phyloP scores from a whole-genome alignment of 2,329 filamentous ascomycete genomes.

The Talaromyces funiculosus region DNA sequence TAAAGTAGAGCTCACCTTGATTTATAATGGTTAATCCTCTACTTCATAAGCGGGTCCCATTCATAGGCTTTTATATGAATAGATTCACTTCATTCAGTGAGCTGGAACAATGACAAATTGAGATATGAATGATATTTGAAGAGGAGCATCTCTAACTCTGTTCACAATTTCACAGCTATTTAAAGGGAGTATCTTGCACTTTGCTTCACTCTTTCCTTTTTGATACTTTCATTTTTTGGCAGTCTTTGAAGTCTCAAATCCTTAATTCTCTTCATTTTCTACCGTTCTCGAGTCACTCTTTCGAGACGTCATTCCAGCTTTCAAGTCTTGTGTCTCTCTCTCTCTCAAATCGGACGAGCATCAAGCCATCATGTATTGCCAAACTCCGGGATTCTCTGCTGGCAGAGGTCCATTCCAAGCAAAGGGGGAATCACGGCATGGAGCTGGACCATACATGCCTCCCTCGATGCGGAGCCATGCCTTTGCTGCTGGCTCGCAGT shows the following conservation, averaged over 20 bases:
- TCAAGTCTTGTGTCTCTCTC: background rate
- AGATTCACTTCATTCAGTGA: background rate
- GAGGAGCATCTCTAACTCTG: background rate
- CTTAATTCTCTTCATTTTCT: background rate
- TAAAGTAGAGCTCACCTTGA: background rate
- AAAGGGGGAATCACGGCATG: background rate
- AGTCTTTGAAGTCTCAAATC: background rate
- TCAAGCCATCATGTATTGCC: background rate
- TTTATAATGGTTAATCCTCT: background rate
- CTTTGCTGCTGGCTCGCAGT: background rate
- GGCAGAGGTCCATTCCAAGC: slow-evolving; percentile 7
- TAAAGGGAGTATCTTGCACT: background rate
- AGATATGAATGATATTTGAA: background rate
- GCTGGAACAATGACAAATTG: background rate
- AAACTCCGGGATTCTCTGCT: background rate
- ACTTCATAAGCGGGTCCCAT: background rate
- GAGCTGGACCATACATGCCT: background rate
- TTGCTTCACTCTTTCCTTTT: background rate
- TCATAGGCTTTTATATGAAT: background rate
- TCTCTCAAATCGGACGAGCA: background rate
- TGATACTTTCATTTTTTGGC: background rate
- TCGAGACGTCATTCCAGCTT: background rate
- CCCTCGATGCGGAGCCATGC: background rate
- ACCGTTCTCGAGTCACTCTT: background rate
- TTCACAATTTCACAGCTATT: background rate